Base-by-base conservation (phyloP, 345 rosid genomes). In the Sonneratia caseolaris region DNA sequence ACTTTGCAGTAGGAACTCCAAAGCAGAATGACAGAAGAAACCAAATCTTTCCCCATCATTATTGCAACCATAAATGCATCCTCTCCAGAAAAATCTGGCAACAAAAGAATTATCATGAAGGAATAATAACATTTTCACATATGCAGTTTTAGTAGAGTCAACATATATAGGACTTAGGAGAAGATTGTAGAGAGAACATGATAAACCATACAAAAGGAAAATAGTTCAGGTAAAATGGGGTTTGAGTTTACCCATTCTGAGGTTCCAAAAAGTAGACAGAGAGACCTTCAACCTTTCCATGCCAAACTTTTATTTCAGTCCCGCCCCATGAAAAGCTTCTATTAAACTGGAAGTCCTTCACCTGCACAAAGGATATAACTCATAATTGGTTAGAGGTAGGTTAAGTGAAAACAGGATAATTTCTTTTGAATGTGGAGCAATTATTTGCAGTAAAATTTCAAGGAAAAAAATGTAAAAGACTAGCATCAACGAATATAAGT, bases 11-110 rank as follows among this genome's bases (percentile, higher is more conserved):
- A 91, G 88, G 77, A 88, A 94, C 78, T 94, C 98, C 66, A 94
- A 90, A 72, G 98, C 97, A 19, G 98, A 92, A 66, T 89, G 98
- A 82, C 97, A 91, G 79, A 94, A 94, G 84, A 89, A 91, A 70
- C 87, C 91, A 75, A 91, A 91, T 77, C 98, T 87, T 80, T 82
- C 86, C 65, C 88, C 92, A 82, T 94, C 97, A 77, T 94, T 87
- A 40, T 76, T 76, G 75, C 90, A 75, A 73, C 97, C 98, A 75
- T 94, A 94, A 69, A 91, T 75, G 74, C 95, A 86, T 10, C 97
- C 95, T 72, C 78, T 78, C 82, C 42, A 35, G 69, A 94, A 88
- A 74, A 91, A 78, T 64, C 98, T 94, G 85, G 75, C 15, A n/a
- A 57, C 6, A 32, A 27, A 24, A 62, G 3, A n/a, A n/a, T n/a